Evolutionary conservation across 2,329 filamentous ascomycete species (phyloP).

Genomic region (Orbilia javanica): DNA sequence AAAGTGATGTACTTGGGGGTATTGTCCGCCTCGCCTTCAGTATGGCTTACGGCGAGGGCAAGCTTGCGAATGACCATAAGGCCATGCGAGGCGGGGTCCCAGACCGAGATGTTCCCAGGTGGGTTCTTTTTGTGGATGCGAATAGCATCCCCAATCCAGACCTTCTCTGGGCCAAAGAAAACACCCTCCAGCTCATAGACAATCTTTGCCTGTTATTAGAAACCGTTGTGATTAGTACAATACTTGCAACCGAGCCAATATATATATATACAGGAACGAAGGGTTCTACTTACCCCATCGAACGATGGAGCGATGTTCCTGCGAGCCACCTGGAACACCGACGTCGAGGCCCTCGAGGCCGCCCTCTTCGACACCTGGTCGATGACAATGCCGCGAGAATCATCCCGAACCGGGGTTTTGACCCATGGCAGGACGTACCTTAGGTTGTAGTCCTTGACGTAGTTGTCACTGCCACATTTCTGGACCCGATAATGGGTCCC

Average conservation of each 20-base stretch:
- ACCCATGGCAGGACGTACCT: conserved; percentile 40
- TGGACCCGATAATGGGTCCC: conserved; percentile 45
- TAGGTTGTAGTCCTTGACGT: conserved; percentile 29
- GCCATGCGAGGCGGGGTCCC: conserved; percentile 43
- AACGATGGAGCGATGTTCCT: neutral
- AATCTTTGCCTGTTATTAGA: conserved; percentile 14
- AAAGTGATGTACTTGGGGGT: neutral
- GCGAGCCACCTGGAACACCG: conserved; percentile 2
- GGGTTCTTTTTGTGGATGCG: conserved; percentile 21
- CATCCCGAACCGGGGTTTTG: conserved; percentile 22
- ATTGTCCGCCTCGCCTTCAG: neutral
- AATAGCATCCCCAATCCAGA: conserved; percentile 41
- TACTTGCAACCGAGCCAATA: neutral
- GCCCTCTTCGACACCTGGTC: conserved; percentile 22
- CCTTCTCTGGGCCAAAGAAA: conserved; percentile 48
- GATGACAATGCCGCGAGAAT: conserved; percentile 15
- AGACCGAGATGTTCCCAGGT: conserved; percentile 33
- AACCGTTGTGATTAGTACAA: neutral
- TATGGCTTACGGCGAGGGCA: neutral
- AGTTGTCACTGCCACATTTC: conserved; percentile 35
- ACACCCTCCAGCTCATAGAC: conserved; percentile 15
- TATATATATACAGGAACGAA: neutral
- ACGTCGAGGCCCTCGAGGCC: neutral
- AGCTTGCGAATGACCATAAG: conserved; percentile 33
- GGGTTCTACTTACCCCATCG: conserved; percentile 15